These are phyloP conservation scores for Emmonsiellopsis sp. DNA, from an alignment of 2,329 filamentous ascomycete species.

Conservation along the genomic window DNA sequence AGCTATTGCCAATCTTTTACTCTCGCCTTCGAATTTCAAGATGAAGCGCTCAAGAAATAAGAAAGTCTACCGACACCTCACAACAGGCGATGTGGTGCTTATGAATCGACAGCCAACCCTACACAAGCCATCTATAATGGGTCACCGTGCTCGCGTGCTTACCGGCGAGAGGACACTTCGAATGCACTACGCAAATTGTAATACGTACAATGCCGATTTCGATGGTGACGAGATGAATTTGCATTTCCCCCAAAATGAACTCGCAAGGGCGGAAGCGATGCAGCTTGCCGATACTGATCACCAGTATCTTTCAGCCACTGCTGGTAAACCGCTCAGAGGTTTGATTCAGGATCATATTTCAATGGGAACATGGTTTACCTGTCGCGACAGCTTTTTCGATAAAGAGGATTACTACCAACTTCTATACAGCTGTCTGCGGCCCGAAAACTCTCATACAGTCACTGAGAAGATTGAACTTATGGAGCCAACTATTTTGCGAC, in stretches of 20 bases:
- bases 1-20: slow-evolving; percentile 82
- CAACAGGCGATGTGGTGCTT: slow-evolving; percentile 91
- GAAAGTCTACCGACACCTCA: slow-evolving; percentile 92
- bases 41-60: slow-evolving; percentile 75
- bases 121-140: slow-evolving; percentile 99
- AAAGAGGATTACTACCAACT: slow-evolving; percentile 84
- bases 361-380: slow-evolving; percentile 83
- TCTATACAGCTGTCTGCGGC: slow-evolving; percentile 81
- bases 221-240: slow-evolving; percentile 99
- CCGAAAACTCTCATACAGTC: slow-evolving; percentile 80
- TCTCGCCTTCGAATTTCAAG: slow-evolving; percentile 69
- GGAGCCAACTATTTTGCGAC: slow-evolving; percentile 72
- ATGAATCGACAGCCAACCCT: slow-evolving; percentile 99
- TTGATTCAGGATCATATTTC: slow-evolving; percentile 98
- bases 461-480: slow-evolving; percentile 74
- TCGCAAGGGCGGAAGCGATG: slow-evolving; percentile 84
- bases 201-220: slow-evolving; percentile 98
- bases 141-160: slow-evolving; percentile 82
- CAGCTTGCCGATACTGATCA: slow-evolving; percentile 94
- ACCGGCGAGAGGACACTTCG: slow-evolving; percentile 94
- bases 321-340: slow-evolving; percentile 86
- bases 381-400: slow-evolving; percentile 82
- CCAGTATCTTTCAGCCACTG: slow-evolving; percentile 89
- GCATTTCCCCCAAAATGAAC: slow-evolving; percentile 97
- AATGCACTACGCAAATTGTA: slow-evolving; percentile 99